Evolutionary conservation across 495 filamentous ascomycete genomes (phyloP), one percentile per base, ranked within the genome.

Genomic region (Cladorrhinum samala): DNA sequence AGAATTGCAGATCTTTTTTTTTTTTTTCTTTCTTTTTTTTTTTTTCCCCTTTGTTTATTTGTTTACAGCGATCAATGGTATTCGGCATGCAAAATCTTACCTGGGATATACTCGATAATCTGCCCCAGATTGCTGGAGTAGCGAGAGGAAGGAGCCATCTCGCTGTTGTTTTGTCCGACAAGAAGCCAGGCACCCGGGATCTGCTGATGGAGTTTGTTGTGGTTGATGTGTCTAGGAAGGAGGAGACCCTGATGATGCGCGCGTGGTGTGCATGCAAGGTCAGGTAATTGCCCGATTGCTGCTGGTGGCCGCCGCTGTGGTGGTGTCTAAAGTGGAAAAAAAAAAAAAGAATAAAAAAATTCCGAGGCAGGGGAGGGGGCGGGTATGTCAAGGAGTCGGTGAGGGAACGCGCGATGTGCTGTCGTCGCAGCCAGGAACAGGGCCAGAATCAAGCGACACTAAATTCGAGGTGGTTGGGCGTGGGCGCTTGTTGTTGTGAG

Each of bases 21-120:
- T n/a, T n/a, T n/a, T n/a, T n/a, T n/a, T n/a, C n/a, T n/a, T n/a
- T n/a, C n/a, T n/a, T n/a, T n/a, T n/a, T n/a, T n/a, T n/a, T n/a
- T n/a, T n/a, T n/a, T n/a, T n/a, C n/a, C n/a, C n/a, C n/a, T n/a
- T n/a, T n/a, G n/a, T n/a, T n/a, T n/a, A n/a, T n/a, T n/a, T 21
- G 7, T 19, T 21, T 7, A 45, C 42, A 45, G 14, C 24, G 42
- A 45, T 21, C 42, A 45, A 37, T 37, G 30, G 30, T 37, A 41
- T 17, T 14, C 4, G 5, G 39, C 7, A 41, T 6, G n/a, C 2
- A 4, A 9, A 5, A 30, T 60, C 71, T 27, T 74, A 82, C 78
- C 77, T 55, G 77, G 77, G 57, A 82, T 80, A 62, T 79, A 80
- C 66, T 82, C 77, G 46, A 80, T 73, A 51, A 82, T 69, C 59